Percentiles rank a stretch among this genome's conserved stretches.
These are phyloP conservation scores for Lomentospora prolificans DNA, from an alignment of 2,329 filamentous ascomycete species.

Conservation along the genomic window DNA sequence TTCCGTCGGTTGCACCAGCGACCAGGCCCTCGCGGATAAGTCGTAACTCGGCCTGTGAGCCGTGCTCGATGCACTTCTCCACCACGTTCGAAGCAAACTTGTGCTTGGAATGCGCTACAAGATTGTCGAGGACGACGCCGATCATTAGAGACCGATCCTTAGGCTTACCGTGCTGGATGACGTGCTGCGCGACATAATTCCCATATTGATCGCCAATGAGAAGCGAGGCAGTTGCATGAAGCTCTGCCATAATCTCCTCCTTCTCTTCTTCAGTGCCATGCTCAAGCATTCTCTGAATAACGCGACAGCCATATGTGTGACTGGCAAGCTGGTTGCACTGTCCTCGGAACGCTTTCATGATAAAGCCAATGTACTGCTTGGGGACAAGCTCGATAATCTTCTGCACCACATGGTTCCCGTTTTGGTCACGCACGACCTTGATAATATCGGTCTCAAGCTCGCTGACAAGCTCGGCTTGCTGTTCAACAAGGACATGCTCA, in stretches of 20 bases:
- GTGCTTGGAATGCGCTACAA: conserved; percentile 76
- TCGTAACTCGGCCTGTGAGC: conserved; percentile 49
- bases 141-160: conserved; percentile 68
- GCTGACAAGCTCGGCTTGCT: conserved; percentile 73
- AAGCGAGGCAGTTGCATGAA: conserved; percentile 60
- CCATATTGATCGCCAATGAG: conserved; percentile 84
- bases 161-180: conserved; percentile 67
- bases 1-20: conserved; percentile 44
- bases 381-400: conserved; percentile 81
- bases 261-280: conserved; percentile 65
- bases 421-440: conserved; percentile 72
- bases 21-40: conserved; percentile 54
- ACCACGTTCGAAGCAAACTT: conserved; percentile 98
- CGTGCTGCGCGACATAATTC: conserved; percentile 93
- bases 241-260: conserved; percentile 62
- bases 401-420: conserved; percentile 95
- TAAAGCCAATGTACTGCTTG: conserved; percentile 69
- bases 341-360: conserved; percentile 70
- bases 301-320: conserved; percentile 81
- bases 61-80: conserved; percentile 76
- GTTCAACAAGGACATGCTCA: conserved; percentile 83
- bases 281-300: conserved; percentile 87
- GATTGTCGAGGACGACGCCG: conserved; percentile 57
- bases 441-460: conserved; percentile 72
- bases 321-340: conserved; percentile 65